Percentiles rank a stretch among this genome's conserved stretches.
phyloP scores from a whole-genome alignment of 768 basidiomycete genomes.

The Rhodotorula diobovata region DNA sequence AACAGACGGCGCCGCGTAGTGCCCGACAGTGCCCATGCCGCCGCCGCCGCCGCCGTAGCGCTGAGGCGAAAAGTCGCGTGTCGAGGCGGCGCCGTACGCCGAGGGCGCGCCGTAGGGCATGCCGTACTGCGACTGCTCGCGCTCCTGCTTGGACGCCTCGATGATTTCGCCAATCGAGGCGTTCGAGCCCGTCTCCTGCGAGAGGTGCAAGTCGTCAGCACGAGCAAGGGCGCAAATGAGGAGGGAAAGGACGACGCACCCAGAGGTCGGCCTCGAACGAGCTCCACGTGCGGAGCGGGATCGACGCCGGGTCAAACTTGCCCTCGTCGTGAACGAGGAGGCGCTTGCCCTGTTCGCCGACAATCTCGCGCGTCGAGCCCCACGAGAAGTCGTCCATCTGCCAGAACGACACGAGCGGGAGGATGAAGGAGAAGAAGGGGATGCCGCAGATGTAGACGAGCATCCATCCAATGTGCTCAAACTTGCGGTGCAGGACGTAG shows the following conservation, averaged over 20 bases:
- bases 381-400: slow-evolving; percentile 70
- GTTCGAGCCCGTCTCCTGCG: slow-evolving; percentile 35
- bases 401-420: slow-evolving; percentile 96
- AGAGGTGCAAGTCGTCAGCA: too few relatives aligned
- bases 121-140: slow-evolving; percentile 29
- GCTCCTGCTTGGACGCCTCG: slow-evolving; percentile 34
- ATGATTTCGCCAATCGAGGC: slow-evolving; percentile 42
- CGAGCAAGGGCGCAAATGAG: not conserved
- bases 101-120: slow-evolving; percentile 34
- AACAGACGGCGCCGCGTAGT: slow-evolving; percentile 13
- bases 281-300: slow-evolving; percentile 94
- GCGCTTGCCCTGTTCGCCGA: slow-evolving; percentile 94
- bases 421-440: slow-evolving; percentile 84
- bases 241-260: slow-evolving; percentile 9
- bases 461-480: slow-evolving; percentile 99
- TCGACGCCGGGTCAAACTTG: slow-evolving; percentile 86
- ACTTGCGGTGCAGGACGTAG: slow-evolving; percentile 85
- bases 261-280: slow-evolving; percentile 52
- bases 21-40: not conserved
- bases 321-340: slow-evolving; percentile 95
- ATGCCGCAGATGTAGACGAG: slow-evolving; percentile 91
- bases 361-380: slow-evolving; percentile 85
- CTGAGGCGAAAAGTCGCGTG: not conserved
- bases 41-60: not conserved
- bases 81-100: slow-evolving; percentile 34